A percentile compares a stretch with the other conserved stretches of the same genome.
These are phyloP conservation scores for Discostella pseudostelligera DNA, from an alignment of 108 stramenopile genomes.

Conservation along the genomic window DNA sequence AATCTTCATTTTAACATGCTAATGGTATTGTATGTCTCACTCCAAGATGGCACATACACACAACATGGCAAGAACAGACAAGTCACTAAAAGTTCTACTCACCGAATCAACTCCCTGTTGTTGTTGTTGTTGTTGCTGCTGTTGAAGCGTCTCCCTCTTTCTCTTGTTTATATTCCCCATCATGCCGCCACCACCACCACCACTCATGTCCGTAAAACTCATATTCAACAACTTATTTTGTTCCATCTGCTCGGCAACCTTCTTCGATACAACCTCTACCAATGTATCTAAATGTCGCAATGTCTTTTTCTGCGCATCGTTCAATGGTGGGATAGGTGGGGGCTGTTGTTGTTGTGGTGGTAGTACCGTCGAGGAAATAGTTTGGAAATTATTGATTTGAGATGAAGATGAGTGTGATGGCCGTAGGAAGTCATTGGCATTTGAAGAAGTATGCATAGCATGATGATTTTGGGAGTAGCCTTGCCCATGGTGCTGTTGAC, in stretches of 20 bases:
- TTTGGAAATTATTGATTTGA: not conserved
- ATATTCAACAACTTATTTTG: not conserved
- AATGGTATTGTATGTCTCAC: no score
- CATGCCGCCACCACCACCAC: not conserved
- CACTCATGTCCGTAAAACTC: not conserved
- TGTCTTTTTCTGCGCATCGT: constrained; percentile 7
- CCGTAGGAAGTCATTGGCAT: not conserved
- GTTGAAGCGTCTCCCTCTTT: no score
- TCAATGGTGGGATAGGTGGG: constrained; percentile 2
- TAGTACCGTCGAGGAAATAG: not conserved
- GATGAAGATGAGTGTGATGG: constrained; percentile 1
- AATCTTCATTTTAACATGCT: no score
- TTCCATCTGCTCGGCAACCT: constrained; percentile 7
- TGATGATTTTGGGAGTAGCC: not conserved
- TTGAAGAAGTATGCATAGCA: not conserved
- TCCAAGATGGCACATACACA: no score
- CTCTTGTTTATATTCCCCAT: not conserved
- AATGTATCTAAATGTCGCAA: constrained; percentile 6
- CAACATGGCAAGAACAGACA: no score
- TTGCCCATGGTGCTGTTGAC: not conserved
- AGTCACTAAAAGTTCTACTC: constrained; percentile 11
- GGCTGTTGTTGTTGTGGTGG: not conserved
- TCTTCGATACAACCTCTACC: constrained; percentile 2
- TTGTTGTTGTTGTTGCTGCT: no score
- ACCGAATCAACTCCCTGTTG: constrained; percentile 28